A percentile compares a stretch with the other conserved stretches of the same genome.
Conservation (phyloP, 768 basidiomycete genomes). For the Amyloporia xantha region DNA sequence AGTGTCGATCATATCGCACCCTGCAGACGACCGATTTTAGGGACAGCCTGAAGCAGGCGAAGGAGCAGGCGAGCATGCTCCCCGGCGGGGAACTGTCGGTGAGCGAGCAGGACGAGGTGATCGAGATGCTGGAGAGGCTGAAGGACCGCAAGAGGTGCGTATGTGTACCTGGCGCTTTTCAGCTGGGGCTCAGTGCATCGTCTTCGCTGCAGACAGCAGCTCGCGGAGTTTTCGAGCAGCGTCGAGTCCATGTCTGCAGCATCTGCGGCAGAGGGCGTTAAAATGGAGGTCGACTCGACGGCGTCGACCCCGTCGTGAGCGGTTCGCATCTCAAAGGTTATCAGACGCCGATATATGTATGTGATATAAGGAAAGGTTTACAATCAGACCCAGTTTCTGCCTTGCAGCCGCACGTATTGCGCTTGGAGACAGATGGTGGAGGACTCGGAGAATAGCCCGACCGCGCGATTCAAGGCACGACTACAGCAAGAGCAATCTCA, state of each 20-base stretch:
- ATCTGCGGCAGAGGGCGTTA: constrained; percentile 22
- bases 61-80: constrained; percentile 47
- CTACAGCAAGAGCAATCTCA: no score
- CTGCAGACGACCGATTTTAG: constrained; percentile 71
- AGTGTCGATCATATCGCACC: not conserved
- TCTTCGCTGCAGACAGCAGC: constrained; percentile 38
- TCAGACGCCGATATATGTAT: no score
- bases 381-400: no score
- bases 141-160: constrained; percentile 57
- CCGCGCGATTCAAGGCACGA: no score
- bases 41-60: constrained; percentile 49
- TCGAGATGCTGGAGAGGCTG: constrained; percentile 58
- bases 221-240: constrained; percentile 44
- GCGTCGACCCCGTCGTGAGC: constrained; percentile 54
- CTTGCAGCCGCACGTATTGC: no score
- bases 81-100: constrained; percentile 69
- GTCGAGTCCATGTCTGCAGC: constrained; percentile 29
- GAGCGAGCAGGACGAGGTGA: constrained; percentile 65
- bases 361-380: no score
- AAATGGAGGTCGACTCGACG: constrained; percentile 70
- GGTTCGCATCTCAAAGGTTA: no score
- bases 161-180: not conserved
- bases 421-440: no score
- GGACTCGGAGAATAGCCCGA: no score
- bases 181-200: not conserved